Evolutionary conservation across 345 rosid species (phyloP).

Genomic region (Eucalyptus dawsonii): DNA sequence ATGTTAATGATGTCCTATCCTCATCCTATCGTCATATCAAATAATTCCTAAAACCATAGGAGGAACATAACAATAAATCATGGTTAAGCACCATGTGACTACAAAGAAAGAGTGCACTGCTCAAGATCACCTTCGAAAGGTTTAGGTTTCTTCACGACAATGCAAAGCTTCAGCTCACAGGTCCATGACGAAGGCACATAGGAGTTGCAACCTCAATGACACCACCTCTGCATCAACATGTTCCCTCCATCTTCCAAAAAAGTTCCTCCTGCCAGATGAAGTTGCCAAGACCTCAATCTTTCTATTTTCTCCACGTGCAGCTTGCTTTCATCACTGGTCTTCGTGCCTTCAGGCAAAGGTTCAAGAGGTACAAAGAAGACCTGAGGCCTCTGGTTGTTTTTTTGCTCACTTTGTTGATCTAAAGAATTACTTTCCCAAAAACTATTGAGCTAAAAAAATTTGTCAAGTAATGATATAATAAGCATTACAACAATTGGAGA

Average conservation of each 20-base stretch:
- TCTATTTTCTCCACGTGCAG: neutral
- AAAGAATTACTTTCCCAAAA: neutral
- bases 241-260: neutral
- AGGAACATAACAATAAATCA: neutral
- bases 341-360: neutral
- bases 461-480: neutral
- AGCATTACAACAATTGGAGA: neutral
- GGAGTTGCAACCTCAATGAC: neutral
- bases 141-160: neutral
- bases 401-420: neutral
- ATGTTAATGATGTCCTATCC: neutral
- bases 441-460: neutral
- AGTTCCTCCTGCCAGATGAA: neutral
- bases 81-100: neutral
- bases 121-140: neutral
- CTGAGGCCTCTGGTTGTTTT: neutral
- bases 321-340: neutral
- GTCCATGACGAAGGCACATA: neutral
- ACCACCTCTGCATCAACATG: neutral
- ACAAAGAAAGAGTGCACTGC: neutral
- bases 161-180: neutral
- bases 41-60: neutral
- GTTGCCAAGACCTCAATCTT: neutral
- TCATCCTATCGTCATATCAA: neutral
- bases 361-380: neutral